phyloP scores from a whole-genome alignment of 768 basidiomycete genomes.

The Mycena vulgaris region DNA sequence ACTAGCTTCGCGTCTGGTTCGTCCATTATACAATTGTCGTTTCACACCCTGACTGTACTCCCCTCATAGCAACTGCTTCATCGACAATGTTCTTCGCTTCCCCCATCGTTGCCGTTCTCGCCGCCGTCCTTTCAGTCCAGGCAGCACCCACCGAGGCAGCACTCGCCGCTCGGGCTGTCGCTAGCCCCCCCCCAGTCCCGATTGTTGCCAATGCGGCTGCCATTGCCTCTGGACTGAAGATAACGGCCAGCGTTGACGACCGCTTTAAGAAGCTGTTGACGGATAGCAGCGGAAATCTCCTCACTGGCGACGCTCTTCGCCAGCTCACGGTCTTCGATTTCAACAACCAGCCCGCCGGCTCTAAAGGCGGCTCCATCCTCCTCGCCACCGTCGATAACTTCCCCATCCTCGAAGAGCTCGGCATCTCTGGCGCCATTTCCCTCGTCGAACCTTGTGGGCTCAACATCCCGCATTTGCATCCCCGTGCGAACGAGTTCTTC shows the following conservation, averaged over 20 bases:
- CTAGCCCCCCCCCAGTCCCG: background rate
- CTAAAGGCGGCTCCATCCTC: background rate
- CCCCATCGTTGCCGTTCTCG: background rate
- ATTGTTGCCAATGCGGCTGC: background rate
- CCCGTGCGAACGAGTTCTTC: constrained; percentile 1
- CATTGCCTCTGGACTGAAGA: background rate
- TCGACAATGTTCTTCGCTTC: background rate
- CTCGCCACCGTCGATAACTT: background rate
- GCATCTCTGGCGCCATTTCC: constrained; percentile 4
- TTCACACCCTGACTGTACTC: background rate
- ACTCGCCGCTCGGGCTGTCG: background rate
- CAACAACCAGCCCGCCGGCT: background rate
- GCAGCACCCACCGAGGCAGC: background rate
- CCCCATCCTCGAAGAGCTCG: background rate
- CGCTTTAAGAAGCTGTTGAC: constrained; percentile 3
- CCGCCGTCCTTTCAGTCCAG: background rate
- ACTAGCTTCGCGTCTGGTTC: background rate
- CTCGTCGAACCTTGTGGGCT: constrained; percentile 9
- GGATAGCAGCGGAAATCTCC: constrained; percentile 8
- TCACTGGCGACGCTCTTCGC: constrained; percentile 12
- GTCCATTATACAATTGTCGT: background rate
- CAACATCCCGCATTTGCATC: constrained; percentile 1
- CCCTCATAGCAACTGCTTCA: background rate
- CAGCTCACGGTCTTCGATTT: background rate
- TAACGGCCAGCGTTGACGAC: background rate